A percentile compares a stretch with the other conserved stretches of the same genome.
Conservation (phyloP, 2,329 filamentous ascomycete genomes). For the Teratosphaeria destructans region DNA sequence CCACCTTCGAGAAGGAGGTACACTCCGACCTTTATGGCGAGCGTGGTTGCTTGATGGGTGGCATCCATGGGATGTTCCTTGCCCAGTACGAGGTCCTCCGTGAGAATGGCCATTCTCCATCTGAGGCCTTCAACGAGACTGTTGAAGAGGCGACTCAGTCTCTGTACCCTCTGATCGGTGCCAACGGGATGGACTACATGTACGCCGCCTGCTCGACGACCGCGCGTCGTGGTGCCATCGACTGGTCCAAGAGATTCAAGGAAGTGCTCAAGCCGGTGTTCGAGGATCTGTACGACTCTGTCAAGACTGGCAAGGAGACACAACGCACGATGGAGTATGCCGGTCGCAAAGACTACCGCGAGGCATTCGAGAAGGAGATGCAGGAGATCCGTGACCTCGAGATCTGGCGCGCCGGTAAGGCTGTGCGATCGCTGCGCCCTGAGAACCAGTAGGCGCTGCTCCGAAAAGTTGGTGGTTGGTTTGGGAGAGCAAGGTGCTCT, state of each 20-base stretch:
- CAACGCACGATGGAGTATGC: conserved; percentile 96
- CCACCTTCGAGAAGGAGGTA: conserved; percentile 99
- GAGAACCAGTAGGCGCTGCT: conserved; percentile 24
- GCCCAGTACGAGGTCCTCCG: conserved; percentile 99
- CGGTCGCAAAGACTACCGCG: conserved; percentile 85
- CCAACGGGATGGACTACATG: conserved; percentile 99
- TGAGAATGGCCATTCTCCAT: conserved; percentile 93
- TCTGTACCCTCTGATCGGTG: conserved; percentile 93
- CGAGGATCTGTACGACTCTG: conserved; percentile 90
- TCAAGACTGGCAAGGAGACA: conserved; percentile 86
- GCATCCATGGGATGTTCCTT: conserved; percentile 99
- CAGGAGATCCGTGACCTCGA: conserved; percentile 95
- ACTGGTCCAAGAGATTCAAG: conserved; percentile 98
- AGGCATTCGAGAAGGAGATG: conserved; percentile 97
- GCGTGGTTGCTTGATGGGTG: conserved; percentile 99
- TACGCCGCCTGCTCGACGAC: conserved; percentile 99
- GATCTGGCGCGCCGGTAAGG: conserved; percentile 99
- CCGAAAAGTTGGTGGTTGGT: neutral
- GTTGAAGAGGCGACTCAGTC: conserved; percentile 99
- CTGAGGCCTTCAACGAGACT: conserved; percentile 99
- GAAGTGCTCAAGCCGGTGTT: conserved; percentile 97
- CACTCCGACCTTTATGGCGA: conserved; percentile 99
- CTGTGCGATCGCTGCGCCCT: conserved; percentile 54
- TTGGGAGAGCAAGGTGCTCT: neutral
- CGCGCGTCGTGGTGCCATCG: conserved; percentile 93